phyloP scores from a whole-genome alignment of 306 rosid species.

The Vicia sativa region DNA sequence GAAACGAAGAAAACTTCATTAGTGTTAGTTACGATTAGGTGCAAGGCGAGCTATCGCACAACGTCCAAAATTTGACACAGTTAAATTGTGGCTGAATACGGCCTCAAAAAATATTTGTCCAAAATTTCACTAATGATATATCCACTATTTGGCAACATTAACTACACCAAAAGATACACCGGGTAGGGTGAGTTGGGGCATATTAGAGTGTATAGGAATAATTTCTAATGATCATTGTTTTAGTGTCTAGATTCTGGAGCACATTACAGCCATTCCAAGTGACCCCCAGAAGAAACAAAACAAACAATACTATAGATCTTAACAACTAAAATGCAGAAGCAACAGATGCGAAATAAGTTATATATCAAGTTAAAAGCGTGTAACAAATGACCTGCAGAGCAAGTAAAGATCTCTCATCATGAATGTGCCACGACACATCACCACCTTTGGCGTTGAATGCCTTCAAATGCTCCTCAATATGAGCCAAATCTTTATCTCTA shows the following conservation, averaged over 20 bases:
- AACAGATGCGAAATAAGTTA: constrained; percentile 19
- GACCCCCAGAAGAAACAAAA: constrained; percentile 9
- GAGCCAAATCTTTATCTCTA: constrained; percentile 92
- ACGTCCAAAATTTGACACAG: too few species aligned
- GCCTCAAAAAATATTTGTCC: too few species aligned
- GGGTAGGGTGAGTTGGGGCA: background rate
- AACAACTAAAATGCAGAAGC: constrained; percentile 29
- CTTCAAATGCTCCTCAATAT: constrained; percentile 91
- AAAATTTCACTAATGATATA: background rate
- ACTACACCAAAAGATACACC: constrained; percentile 3
- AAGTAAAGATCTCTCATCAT: constrained; percentile 91
- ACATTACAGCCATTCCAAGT: constrained; percentile 25
- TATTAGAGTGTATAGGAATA: background rate
- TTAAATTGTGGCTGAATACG: too few species aligned
- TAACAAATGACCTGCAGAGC: constrained; percentile 75
- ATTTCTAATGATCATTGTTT: background rate
- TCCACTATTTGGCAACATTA: background rate
- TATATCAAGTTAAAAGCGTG: constrained; percentile 12
- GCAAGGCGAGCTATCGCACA: background rate
- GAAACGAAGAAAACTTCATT: constrained; percentile 29
- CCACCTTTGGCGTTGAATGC: constrained; percentile 98
- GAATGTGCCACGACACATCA: constrained; percentile 94
- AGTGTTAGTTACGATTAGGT: constrained; percentile 16
- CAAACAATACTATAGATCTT: constrained; percentile 10
- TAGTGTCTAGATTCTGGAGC: constrained; percentile 3